These are phyloP conservation scores for Aspergillus fumigatiaffinis DNA, from an alignment of 2,329 filamentous ascomycete genomes.

Conservation along the genomic window DNA sequence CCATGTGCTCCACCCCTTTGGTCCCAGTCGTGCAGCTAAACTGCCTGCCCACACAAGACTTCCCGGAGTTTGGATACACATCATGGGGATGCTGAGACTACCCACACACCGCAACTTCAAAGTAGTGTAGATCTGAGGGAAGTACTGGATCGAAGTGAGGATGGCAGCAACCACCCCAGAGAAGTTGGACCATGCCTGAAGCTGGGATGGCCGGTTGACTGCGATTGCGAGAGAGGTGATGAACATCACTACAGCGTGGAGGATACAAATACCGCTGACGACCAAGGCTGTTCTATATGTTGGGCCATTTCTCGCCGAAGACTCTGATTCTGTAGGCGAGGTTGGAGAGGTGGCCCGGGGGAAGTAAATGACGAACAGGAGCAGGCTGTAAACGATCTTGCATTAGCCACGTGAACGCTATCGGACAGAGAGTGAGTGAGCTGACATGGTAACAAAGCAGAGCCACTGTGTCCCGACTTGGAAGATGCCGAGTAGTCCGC, in stretches of 20 bases:
- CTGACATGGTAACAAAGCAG: slow-evolving; percentile 88
- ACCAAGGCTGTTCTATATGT: slow-evolving; percentile 74
- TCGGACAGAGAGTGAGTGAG: slow-evolving; percentile 9
- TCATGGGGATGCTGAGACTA: slow-evolving; percentile 93
- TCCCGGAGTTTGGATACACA: slow-evolving; percentile 95
- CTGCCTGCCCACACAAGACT: slow-evolving; percentile 86
- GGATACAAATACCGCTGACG: slow-evolving; percentile 67
- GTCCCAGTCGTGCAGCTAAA: slow-evolving; percentile 72
- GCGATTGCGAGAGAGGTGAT: slow-evolving; percentile 62
- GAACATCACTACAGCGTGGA: slow-evolving; percentile 71
- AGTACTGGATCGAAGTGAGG: slow-evolving; percentile 83
- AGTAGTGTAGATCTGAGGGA: slow-evolving; percentile 93
- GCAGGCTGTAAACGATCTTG: slow-evolving; percentile 56
- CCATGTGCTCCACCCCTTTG: slow-evolving; percentile 92
- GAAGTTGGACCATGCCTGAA: slow-evolving; percentile 78
- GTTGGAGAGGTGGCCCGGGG: slow-evolving; percentile 57
- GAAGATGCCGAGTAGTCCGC: slow-evolving; percentile 79
- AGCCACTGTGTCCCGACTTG: slow-evolving; percentile 91
- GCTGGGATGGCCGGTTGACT: slow-evolving; percentile 57
- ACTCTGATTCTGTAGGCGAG: slow-evolving; percentile 40
- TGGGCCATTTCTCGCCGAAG: slow-evolving; percentile 47
- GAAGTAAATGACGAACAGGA: slow-evolving; percentile 95
- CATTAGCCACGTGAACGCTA: background rate
- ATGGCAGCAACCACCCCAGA: slow-evolving; percentile 74
- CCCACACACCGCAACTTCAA: slow-evolving; percentile 80